phyloP scores from a whole-genome alignment of 1,139 yeast genomes.

The Blastobotrys apis region DNA sequence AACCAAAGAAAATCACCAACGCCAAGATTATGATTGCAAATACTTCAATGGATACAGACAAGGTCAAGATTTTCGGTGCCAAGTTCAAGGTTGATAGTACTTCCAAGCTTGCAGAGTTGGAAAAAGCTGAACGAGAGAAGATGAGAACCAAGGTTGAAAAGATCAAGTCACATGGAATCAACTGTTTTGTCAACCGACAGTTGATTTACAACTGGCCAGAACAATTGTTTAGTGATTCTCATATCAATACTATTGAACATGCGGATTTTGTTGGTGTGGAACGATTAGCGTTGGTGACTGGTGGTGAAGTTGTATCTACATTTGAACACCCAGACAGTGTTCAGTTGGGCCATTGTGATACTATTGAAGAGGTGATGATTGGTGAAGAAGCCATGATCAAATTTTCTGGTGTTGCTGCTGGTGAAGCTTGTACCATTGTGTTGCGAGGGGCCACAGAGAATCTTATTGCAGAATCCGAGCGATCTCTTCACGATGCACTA shows the following conservation, averaged over 20 bases:
- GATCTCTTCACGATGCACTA: slow-evolving; percentile 94
- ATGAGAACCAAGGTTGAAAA: slow-evolving; percentile 89
- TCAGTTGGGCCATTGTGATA: slow-evolving; percentile 81
- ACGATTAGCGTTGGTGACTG: slow-evolving; percentile 92
- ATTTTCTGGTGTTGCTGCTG: slow-evolving; percentile 91
- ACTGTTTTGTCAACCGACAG: slow-evolving; percentile 91
- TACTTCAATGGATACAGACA: slow-evolving; percentile 96
- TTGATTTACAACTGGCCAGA: slow-evolving; percentile 97
- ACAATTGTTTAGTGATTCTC: slow-evolving; percentile 82
- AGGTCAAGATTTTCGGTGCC: slow-evolving; percentile 96
- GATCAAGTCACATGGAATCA: slow-evolving; percentile 75
- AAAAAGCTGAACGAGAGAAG: slow-evolving; percentile 90
- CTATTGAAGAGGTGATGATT: slow-evolving; percentile 84
- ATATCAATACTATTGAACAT: slow-evolving; percentile 90
- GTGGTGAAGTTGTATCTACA: slow-evolving; percentile 97
- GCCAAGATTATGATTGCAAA: slow-evolving; percentile 90
- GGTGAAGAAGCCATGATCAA: slow-evolving; percentile 86
- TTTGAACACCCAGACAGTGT: slow-evolving; percentile 89
- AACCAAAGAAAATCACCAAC: slow-evolving; percentile 78
- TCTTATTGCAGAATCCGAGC: slow-evolving; percentile 93
- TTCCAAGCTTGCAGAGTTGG: slow-evolving; percentile 88
- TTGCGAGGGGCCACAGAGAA: slow-evolving; percentile 97
- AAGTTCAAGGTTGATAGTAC: slow-evolving; percentile 96
- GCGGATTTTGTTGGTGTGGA: slow-evolving; percentile 99
- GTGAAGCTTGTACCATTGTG: slow-evolving; percentile 95